These are phyloP conservation scores for Solanum aculeatissimum DNA, from an alignment of 305 asterid genomes.

Conservation along the genomic window DNA sequence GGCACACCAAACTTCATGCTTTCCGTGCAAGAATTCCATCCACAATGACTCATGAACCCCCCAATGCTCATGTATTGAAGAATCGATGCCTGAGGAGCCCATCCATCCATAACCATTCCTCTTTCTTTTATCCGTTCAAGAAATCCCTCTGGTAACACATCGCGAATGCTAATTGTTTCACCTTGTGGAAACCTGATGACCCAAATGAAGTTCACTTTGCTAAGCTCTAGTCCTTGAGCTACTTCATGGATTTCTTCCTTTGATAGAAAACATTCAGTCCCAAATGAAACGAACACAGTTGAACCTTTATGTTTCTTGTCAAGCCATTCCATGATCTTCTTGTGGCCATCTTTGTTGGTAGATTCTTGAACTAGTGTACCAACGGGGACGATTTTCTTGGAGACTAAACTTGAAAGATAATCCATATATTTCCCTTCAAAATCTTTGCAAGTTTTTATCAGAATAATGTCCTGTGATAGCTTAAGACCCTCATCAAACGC, in stretches of 20 bases:
- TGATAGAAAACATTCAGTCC: constrained; percentile 22
- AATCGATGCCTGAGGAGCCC: constrained; percentile 38
- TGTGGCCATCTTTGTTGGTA: background rate
- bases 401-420: background rate
- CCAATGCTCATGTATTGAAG: constrained; percentile 25
- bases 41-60: constrained; percentile 1
- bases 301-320: constrained; percentile 2
- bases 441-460: background rate
- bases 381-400: background rate
- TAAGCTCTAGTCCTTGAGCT: constrained; percentile 35
- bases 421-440: background rate
- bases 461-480: background rate
- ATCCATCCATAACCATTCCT: constrained; percentile 26
- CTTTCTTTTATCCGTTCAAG: constrained; percentile 21
- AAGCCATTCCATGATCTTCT: background rate
- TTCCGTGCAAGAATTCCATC: background rate
- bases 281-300: constrained; percentile 17
- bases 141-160: constrained; percentile 28
- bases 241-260: constrained; percentile 25
- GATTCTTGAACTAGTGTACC: background rate
- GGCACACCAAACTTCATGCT: too few relatives aligned
- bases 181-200: constrained; percentile 21
- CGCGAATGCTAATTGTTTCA: background rate
- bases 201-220: constrained; percentile 38
- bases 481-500: background rate